Evolutionary conservation across 2,329 filamentous ascomycete genomes (phyloP).

Genomic region (Aureobasidium vineae): DNA sequence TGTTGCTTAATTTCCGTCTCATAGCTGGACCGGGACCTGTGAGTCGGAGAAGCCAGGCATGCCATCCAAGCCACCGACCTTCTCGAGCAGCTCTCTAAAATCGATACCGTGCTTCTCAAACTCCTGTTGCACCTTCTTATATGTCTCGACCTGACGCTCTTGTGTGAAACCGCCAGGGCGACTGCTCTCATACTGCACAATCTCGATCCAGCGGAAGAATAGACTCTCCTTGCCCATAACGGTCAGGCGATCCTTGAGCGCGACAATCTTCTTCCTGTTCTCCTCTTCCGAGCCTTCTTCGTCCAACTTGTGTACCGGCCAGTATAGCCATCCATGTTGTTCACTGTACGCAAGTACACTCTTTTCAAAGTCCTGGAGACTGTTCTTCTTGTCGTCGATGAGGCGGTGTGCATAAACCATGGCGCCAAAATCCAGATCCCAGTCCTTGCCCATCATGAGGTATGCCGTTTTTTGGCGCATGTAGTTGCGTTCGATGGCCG

Average conservation of each 20-base stretch:
- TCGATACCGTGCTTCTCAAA: slow-evolving; percentile 75
- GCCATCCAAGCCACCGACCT: slow-evolving; percentile 62
- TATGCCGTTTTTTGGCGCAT: slow-evolving; percentile 81
- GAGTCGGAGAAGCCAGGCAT: slow-evolving; percentile 48
- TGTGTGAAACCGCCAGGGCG: slow-evolving; percentile 69
- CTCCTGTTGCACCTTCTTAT: slow-evolving; percentile 69
- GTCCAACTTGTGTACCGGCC: slow-evolving; percentile 38
- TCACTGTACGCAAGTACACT: slow-evolving; percentile 68
- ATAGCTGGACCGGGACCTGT: background rate
- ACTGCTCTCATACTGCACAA: slow-evolving; percentile 83
- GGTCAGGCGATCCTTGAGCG: slow-evolving; percentile 73
- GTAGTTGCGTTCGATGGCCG: slow-evolving; percentile 66
- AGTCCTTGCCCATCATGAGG: slow-evolving; percentile 77
- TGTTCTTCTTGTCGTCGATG: slow-evolving; percentile 61
- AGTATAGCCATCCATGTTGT: slow-evolving; percentile 64
- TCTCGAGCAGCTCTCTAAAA: slow-evolving; percentile 76
- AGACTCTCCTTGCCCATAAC: slow-evolving; percentile 79
- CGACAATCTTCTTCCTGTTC: slow-evolving; percentile 70
- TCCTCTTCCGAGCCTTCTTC: slow-evolving; percentile 55
- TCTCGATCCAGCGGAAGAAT: slow-evolving; percentile 90
- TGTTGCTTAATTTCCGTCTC: background rate
- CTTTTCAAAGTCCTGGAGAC: slow-evolving; percentile 66
- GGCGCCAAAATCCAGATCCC: slow-evolving; percentile 80
- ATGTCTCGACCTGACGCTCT: slow-evolving; percentile 69
- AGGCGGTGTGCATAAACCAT: slow-evolving; percentile 74